A percentile compares a stretch with the other conserved stretches of the same genome.
phyloP scores from a whole-genome alignment of 192 early-diverging fungal genomes.

The Coemansia umbellata region DNA sequence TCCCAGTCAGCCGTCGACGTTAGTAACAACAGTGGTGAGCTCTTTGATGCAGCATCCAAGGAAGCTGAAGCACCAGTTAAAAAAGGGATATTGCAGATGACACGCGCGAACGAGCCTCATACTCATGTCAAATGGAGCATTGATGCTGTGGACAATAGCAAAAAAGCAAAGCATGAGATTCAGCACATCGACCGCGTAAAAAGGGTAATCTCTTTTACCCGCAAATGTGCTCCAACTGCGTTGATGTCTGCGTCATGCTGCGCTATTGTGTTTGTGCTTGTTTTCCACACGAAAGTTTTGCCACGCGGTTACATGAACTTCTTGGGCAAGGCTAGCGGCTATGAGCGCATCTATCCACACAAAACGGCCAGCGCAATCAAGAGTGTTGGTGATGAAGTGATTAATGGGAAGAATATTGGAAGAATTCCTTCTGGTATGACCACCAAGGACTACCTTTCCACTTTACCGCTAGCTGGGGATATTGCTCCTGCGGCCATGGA shows the following conservation, averaged over 20 bases:
- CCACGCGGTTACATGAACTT: slow-evolving; percentile 58
- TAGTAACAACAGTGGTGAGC: neutral
- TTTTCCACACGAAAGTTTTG: slow-evolving; percentile 57
- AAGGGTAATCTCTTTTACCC: slow-evolving; percentile 1
- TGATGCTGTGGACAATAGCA: slow-evolving; percentile 10
- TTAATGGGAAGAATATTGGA: neutral
- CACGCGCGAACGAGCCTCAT: neutral
- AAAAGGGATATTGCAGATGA: slow-evolving; percentile 4
- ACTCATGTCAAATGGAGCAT: slow-evolving; percentile 13
- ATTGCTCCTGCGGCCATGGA: slow-evolving; percentile 45
- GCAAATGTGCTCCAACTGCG: slow-evolving; percentile 27
- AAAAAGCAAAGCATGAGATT: slow-evolving; percentile 4
- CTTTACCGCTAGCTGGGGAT: slow-evolving; percentile 54
- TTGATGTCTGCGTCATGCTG: slow-evolving; percentile 26
- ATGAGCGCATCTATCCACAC: slow-evolving; percentile 24
- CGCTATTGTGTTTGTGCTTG: slow-evolving; percentile 48
- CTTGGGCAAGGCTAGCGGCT: slow-evolving; percentile 40
- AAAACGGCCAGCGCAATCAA: slow-evolving; percentile 6
- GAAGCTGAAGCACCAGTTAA: neutral
- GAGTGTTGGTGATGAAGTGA: slow-evolving; percentile 9
- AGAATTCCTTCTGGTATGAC: slow-evolving; percentile 48
- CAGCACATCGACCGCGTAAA: neutral
- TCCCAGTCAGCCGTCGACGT: slow-evolving; percentile 18
- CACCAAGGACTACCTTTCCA: slow-evolving; percentile 52
- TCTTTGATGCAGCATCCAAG: neutral